phyloP scores from a whole-genome alignment of 2,329 filamentous ascomycete species.

The Colletotrichum tabaci region DNA sequence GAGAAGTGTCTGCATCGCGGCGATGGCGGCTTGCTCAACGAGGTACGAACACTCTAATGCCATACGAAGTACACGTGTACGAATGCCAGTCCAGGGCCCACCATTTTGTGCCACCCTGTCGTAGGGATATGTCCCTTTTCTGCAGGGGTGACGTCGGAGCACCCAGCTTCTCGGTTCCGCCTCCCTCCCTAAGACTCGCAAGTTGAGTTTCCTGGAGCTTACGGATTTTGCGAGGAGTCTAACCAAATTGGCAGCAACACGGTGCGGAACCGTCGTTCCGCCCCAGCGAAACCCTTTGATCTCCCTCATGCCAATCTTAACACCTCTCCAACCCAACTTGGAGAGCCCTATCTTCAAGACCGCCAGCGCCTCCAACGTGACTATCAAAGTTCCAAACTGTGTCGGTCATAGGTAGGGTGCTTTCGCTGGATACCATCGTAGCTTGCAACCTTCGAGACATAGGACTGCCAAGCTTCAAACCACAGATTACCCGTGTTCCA shows the following conservation, averaged over 20 bases:
- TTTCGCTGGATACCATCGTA: no score
- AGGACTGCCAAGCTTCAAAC: neutral
- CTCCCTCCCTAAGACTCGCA: slow-evolving; percentile 12
- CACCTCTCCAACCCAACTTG: no score
- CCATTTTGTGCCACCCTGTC: neutral
- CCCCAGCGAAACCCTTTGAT: neutral
- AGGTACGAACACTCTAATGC: neutral
- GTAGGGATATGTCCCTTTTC: neutral
- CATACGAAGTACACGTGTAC: neutral
- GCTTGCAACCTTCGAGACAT: neutral
- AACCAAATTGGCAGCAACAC: slow-evolving; percentile 13
- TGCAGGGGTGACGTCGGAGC: slow-evolving; percentile 31
- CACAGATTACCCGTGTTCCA: neutral
- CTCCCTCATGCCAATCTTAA: no score
- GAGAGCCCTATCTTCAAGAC: neutral
- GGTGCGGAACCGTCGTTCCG: neutral
- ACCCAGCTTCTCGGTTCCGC: slow-evolving; percentile 35
- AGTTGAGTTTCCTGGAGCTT: neutral
- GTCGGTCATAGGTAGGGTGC: neutral
- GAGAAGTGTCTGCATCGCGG: neutral
- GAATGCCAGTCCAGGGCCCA: neutral
- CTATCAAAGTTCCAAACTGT: neutral
- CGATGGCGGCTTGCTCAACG: neutral
- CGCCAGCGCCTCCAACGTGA: neutral
- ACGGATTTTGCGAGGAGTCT: slow-evolving; percentile 12